Evolutionary conservation across 176 grass and related monocot species (phyloP), one percentile per base, ranked within the genome.

Genomic region (Melocanna baccifera): DNA sequence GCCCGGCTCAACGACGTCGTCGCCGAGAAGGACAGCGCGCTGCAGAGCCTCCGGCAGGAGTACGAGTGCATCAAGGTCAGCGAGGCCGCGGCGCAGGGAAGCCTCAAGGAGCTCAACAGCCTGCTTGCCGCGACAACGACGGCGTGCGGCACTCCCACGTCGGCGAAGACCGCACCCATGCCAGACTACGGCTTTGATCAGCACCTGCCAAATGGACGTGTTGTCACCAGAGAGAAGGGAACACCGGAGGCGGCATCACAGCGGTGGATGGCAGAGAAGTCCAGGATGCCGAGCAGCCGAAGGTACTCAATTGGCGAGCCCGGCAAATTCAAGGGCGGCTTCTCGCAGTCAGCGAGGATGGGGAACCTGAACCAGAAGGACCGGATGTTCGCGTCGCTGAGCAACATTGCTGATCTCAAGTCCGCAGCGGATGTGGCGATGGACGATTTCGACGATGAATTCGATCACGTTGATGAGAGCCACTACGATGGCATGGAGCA

Each of bases 1-100:
- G 81, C 83, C 23, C 86, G 88, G 36, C 87, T 99, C 41, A 80
- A 88, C 64, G 89, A 78, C 83, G 73, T 51, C 3, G 64, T 91
- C 59, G 87, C 88, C 39, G 93, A 86, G 2, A 99, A 93, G 70
- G 92, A 98, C 29, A 41, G n/a, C 62, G 79, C 87, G 30, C 87
- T 98, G 45, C 95, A 84, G 71, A 67, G 81, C 69, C 73, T 96
- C 10, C 92, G 91, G 25, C 96, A 96, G 83, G 93, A 99, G 79
- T 89, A 84, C 52, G 93, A 99, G 48, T 91, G 91, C 88, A 57
- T 99, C 79, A 96, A 94, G 88, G 91, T 99, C 86, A 99, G 93
- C 67, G 96, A 99, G 79, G 88, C 89, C 73, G 92, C 93, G 1
- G 96, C 91, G 29, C 92, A 86, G 78, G 88, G 91, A 25, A 99